phyloP scores from a whole-genome alignment of 2,329 filamentous ascomycete species.

The Colletotrichum sp. region DNA sequence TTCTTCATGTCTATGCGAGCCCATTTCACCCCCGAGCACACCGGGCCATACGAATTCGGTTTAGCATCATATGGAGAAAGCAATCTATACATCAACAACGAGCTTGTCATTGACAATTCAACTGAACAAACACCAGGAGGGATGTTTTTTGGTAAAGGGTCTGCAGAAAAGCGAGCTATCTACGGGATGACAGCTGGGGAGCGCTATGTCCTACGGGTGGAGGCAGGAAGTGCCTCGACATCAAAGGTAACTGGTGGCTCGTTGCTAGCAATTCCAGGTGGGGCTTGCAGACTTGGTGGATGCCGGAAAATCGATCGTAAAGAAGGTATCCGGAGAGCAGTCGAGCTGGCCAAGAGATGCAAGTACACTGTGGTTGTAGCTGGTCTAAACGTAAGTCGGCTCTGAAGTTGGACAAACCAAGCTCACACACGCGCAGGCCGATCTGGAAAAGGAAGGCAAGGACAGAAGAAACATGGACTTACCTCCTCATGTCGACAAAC shows the following conservation, averaged over 20 bases:
- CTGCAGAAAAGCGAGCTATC: slow-evolving; percentile 64
- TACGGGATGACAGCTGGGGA: slow-evolving; percentile 62
- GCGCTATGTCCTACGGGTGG: slow-evolving; percentile 61
- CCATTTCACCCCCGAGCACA: slow-evolving; percentile 61
- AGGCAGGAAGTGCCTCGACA: slow-evolving; percentile 64
- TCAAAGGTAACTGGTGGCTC: slow-evolving; percentile 54
- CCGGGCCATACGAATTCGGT: slow-evolving; percentile 66
- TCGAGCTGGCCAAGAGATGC: slow-evolving; percentile 68
- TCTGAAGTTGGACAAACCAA: background rate
- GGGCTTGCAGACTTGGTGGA: slow-evolving; percentile 67
- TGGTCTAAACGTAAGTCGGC: slow-evolving; percentile 58
- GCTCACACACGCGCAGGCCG: slow-evolving; percentile 33
- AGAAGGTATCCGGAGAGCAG: slow-evolving; percentile 68
- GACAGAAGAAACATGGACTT: slow-evolving; percentile 76
- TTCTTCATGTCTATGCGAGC: slow-evolving; percentile 69
- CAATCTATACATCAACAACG: slow-evolving; percentile 65
- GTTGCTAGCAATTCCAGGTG: slow-evolving; percentile 58
- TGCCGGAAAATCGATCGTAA: slow-evolving; percentile 61
- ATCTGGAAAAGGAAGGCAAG: slow-evolving; percentile 75
- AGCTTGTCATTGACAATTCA: slow-evolving; percentile 68
- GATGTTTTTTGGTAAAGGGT: slow-evolving; percentile 70
- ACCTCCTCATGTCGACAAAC: slow-evolving; percentile 68
- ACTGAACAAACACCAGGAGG: slow-evolving; percentile 66
- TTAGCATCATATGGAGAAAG: slow-evolving; percentile 69
- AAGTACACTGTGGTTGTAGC: slow-evolving; percentile 81